Evolutionary conservation across 2,329 filamentous ascomycete genomes (phyloP).

Genomic region (Colletotrichum graminicola): DNA sequence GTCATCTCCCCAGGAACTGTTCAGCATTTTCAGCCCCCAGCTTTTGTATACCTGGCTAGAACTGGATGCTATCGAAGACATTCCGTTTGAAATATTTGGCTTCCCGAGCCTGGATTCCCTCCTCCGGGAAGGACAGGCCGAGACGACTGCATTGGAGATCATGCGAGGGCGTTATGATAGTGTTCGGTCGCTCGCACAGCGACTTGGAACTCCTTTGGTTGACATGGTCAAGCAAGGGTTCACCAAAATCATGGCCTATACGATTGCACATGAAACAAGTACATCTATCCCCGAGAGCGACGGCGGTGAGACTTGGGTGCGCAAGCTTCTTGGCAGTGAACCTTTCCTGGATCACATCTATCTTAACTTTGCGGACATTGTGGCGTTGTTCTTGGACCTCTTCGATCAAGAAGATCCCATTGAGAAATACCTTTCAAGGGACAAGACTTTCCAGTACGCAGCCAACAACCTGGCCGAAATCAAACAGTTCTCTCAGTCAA

Average conservation of each 20-base stretch:
- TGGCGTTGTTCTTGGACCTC: constrained; percentile 80
- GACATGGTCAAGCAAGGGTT: constrained; percentile 78
- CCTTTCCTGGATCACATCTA: constrained; percentile 73
- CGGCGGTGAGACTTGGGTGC: constrained; percentile 75
- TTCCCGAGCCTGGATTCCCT: constrained; percentile 78
- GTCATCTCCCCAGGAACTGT: constrained; percentile 76
- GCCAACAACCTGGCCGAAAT: constrained; percentile 77
- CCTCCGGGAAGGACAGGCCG: constrained; percentile 77
- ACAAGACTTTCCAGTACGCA: constrained; percentile 70
- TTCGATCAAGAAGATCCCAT: constrained; percentile 83
- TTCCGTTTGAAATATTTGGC: constrained; percentile 89
- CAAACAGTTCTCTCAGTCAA: constrained; percentile 74
- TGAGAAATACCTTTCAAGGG: constrained; percentile 74
- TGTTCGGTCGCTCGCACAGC: constrained; percentile 69
- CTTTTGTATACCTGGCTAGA: constrained; percentile 93
- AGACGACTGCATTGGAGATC: constrained; percentile 82
- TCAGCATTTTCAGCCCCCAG: constrained; percentile 87
- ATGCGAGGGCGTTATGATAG: constrained; percentile 82
- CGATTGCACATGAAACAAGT: constrained; percentile 80
- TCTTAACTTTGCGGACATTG: constrained; percentile 79
- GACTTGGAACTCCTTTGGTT: constrained; percentile 65
- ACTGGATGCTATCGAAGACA: constrained; percentile 71
- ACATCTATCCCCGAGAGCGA: constrained; percentile 56
- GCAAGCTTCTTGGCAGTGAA: constrained; percentile 76
- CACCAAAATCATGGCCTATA: constrained; percentile 84